Percentiles rank a stretch among this genome's conserved stretches.
These are phyloP conservation scores for Rickenella mellea DNA, from an alignment of 768 basidiomycete species.

Conservation along the genomic window DNA sequence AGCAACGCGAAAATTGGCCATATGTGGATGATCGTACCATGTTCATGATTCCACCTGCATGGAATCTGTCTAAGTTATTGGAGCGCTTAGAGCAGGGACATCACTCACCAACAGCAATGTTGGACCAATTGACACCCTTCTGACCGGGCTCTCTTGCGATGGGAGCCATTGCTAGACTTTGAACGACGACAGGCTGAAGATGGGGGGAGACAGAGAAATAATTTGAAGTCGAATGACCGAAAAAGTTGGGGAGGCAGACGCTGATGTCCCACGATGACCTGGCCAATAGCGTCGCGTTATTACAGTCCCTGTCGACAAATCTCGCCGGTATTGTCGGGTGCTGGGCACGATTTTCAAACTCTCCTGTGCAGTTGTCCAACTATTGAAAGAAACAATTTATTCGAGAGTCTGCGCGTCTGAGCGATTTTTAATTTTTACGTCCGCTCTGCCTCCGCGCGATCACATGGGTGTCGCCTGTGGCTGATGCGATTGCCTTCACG, in stretches of 20 bases:
- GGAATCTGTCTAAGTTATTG: no score
- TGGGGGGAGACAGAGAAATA: slow-evolving; percentile 7
- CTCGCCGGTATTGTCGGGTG: no score
- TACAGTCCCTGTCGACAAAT: no score
- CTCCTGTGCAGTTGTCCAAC: no score
- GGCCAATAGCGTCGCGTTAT: no score
- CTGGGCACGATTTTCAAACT: no score
- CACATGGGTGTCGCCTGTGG: no score
- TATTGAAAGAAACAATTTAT: no score
- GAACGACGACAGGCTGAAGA: background rate
- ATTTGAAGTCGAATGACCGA: background rate
- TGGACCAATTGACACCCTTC: slow-evolving; percentile 89
- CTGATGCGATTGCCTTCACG: no score
- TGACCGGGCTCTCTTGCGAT: slow-evolving; percentile 81
- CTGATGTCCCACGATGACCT: slow-evolving; percentile 5
- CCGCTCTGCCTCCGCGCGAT: no score
- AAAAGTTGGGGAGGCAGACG: slow-evolving; percentile 5
- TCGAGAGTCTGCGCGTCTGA: no score
- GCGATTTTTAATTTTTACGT: no score
- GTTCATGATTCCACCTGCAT: slow-evolving; percentile 91
- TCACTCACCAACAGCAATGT: slow-evolving; percentile 83
- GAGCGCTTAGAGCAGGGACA: slow-evolving; percentile 8
- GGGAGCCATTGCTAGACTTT: slow-evolving; percentile 43
- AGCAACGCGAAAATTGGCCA: slow-evolving; percentile 2
- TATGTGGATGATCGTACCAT: slow-evolving; percentile 49